Evolutionary conservation across 2,329 filamentous ascomycete genomes (phyloP).

Genomic region (Fulvia fulva): DNA sequence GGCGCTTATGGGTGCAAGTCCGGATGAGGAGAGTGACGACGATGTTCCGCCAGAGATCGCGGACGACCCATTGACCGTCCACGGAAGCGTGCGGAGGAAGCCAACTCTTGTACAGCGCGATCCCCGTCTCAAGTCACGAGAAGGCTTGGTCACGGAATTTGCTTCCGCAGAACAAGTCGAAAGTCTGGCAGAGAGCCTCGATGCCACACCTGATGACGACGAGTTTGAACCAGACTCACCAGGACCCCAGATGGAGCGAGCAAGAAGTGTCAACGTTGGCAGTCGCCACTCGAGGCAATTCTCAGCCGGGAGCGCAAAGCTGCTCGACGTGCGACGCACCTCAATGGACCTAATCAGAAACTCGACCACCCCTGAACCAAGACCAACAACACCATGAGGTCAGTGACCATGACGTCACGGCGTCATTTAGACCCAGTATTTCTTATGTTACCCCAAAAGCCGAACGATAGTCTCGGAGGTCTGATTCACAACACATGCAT

Average conservation of each 20-base stretch:
- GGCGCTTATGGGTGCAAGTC: slow-evolving; percentile 40
- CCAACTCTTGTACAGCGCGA: slow-evolving; percentile 63
- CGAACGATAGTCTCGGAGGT: slow-evolving; percentile 1
- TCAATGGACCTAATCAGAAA: slow-evolving; percentile 1
- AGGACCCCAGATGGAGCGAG: slow-evolving; percentile 52
- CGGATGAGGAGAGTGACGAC: slow-evolving; percentile 39
- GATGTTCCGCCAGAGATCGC: slow-evolving; percentile 7
- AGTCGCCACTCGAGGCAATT: slow-evolving; percentile 63
- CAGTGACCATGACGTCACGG: neutral
- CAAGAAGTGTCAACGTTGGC: slow-evolving; percentile 66
- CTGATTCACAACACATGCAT: neutral
- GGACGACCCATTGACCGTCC: slow-evolving; percentile 30
- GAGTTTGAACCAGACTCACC: slow-evolving; percentile 17
- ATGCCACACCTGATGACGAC: slow-evolving; percentile 16
- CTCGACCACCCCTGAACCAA: neutral
- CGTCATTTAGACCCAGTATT: neutral
- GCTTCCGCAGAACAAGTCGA: slow-evolving; percentile 34
- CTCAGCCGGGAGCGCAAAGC: slow-evolving; percentile 71
- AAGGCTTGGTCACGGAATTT: slow-evolving; percentile 56
- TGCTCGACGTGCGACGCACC: slow-evolving; percentile 52
- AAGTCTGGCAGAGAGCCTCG: slow-evolving; percentile 26
- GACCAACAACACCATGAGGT: neutral
- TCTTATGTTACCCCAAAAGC: neutral
- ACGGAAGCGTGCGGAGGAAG: slow-evolving; percentile 52
- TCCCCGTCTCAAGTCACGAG: slow-evolving; percentile 56